Evolutionary conservation across 495 filamentous ascomycete genomes (phyloP).

Genomic region (Daldinia caldariorum): DNA sequence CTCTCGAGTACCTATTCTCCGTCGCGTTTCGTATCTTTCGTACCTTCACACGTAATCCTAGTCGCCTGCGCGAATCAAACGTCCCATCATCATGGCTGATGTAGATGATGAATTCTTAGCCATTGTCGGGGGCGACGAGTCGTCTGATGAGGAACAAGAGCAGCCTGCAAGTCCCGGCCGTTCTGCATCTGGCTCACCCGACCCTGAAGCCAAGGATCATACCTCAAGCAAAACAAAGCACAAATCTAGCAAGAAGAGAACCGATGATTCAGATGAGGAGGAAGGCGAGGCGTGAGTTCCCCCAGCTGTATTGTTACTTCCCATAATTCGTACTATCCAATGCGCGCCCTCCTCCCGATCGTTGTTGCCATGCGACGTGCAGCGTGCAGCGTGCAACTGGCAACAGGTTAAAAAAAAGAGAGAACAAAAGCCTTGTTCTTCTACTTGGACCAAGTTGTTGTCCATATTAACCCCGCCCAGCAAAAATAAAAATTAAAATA

Average conservation of each 20-base stretch:
- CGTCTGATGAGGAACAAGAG: conserved; percentile 60
- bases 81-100: conserved; percentile 65
- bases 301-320: neutral
- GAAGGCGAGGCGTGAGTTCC: conserved; percentile 85
- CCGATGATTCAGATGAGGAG: conserved; percentile 75
- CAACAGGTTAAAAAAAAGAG: neutral
- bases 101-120: conserved; percentile 90
- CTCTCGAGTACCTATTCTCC: neutral
- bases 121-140: conserved; percentile 74
- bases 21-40: neutral
- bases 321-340: neutral
- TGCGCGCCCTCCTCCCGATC: neutral
- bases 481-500: too few species aligned
- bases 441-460: neutral
- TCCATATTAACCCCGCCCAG: neutral
- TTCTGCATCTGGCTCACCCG: conserved; percentile 49
- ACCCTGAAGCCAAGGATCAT: conserved; percentile 46
- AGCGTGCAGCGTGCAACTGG: too few species aligned
- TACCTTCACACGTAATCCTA: neutral
- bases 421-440: neutral
- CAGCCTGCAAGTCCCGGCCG: conserved; percentile 52
- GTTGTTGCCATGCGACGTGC: neutral
- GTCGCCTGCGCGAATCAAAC: neutral
- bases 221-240: conserved; percentile 62
- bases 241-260: conserved; percentile 53